These are phyloP conservation scores for Diplotaxis tenuifolia DNA, from an alignment of 345 rosid species.

Conservation along the genomic window DNA sequence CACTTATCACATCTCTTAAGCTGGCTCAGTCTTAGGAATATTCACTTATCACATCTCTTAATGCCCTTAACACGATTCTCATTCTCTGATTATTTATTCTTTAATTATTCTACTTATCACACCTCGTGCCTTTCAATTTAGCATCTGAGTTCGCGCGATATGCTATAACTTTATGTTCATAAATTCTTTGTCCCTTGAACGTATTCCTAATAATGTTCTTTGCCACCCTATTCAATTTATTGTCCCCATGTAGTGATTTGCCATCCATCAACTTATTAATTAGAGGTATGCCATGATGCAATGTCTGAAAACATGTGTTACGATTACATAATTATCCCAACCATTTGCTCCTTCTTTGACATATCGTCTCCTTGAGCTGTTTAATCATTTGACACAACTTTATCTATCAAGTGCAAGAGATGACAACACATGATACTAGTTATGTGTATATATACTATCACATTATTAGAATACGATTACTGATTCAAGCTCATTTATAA, in stretches of 20 bases:
- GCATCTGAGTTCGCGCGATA: background rate
- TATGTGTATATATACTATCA: no score
- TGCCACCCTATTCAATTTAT: background rate
- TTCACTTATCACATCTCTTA: background rate
- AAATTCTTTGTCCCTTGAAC: background rate
- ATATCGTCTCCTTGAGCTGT: background rate
- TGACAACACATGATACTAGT: background rate
- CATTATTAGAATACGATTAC: background rate
- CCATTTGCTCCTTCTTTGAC: background rate
- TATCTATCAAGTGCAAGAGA: background rate
- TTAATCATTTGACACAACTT: background rate
- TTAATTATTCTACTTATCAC: no score
- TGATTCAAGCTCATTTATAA: background rate
- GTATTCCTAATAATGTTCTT: background rate
- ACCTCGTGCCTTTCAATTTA: background rate
- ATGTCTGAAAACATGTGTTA: background rate
- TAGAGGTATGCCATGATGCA: background rate
- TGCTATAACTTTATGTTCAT: background rate
- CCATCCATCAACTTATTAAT: no score
- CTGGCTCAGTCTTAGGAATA: background rate
- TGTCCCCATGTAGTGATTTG: background rate
- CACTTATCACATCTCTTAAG: slow-evolving; percentile 6
- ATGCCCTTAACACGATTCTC: slow-evolving; percentile 1
- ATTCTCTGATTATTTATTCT: no score
- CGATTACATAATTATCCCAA: background rate